Evolutionary conservation across 1,284 basidiomycete genomes (phyloP).

Genomic region (Sporisorium reilianum): DNA sequence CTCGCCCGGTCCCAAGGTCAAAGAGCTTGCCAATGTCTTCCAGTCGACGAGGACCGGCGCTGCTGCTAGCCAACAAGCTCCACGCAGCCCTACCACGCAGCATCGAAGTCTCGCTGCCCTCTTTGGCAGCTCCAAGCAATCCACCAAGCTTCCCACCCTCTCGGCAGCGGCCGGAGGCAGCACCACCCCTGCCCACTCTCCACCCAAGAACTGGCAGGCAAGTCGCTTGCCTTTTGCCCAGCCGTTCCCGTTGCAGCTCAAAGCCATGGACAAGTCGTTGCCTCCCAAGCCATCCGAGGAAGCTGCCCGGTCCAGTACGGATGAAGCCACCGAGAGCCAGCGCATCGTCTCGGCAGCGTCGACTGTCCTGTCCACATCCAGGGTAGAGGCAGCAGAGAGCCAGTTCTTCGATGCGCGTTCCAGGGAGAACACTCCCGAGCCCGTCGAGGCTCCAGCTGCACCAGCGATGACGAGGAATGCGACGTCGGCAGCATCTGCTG

Average conservation of each 20-base stretch:
- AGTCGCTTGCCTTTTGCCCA: conserved; percentile 38
- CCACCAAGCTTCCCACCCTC: conserved; percentile 39
- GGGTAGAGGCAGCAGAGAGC: conserved; percentile 23
- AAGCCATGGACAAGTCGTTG: conserved; percentile 29
- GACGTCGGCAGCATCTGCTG: background rate
- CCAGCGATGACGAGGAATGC: conserved; percentile 6
- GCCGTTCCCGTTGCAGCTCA: conserved; percentile 14
- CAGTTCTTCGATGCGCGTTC: conserved; percentile 50
- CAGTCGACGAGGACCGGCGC: conserved; percentile 9
- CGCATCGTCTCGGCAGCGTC: conserved; percentile 34
- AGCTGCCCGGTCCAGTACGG: background rate
- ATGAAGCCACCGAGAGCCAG: conserved; percentile 1
- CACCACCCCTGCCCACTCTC: conserved; percentile 46
- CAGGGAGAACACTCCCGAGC: conserved; percentile 33
- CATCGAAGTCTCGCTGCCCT: conserved; percentile 45
- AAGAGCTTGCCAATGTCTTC: conserved; percentile 20
- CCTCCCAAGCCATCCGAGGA: conserved; percentile 36
- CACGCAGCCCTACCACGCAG: conserved; percentile 32
- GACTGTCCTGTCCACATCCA: conserved; percentile 21
- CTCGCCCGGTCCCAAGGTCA: conserved; percentile 26
- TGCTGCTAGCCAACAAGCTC: conserved; percentile 12
- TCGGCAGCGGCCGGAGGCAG: conserved; percentile 28
- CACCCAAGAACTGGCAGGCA: conserved; percentile 43
- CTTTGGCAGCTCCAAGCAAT: conserved; percentile 45
- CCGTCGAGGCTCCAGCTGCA: conserved; percentile 3